A percentile compares a stretch with the other conserved stretches of the same genome.
These are phyloP conservation scores for Gastrodia elata DNA, from an alignment of 106 monocot species.

Conservation along the genomic window DNA sequence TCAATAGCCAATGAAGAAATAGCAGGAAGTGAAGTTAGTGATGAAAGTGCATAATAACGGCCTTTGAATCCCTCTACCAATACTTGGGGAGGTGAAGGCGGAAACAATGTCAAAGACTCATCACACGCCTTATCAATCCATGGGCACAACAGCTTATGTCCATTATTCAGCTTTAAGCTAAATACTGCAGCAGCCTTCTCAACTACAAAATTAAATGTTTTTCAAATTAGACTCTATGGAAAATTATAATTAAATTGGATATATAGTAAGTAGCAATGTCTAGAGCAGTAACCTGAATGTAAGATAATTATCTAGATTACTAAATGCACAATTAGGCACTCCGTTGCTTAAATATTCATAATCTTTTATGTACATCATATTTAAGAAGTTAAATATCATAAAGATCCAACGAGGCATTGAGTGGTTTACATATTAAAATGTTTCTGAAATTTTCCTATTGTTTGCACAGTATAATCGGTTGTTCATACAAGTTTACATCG, in stretches of 20 bases:
- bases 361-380: background rate
- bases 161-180: constrained; percentile 86
- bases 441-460: background rate
- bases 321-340: background rate
- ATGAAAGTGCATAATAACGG: constrained; percentile 29
- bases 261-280: background rate
- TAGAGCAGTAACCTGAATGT: background rate
- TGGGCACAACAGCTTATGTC: constrained; percentile 84
- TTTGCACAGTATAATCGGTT: background rate
- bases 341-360: background rate
- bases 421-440: background rate
- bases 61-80: constrained; percentile 60
- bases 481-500: background rate
- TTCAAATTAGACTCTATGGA: background rate
- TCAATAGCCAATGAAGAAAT: constrained; percentile 58
- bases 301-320: background rate
- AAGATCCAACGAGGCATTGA: background rate
- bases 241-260: background rate
- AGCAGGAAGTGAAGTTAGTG: constrained; percentile 58
- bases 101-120: constrained; percentile 64
- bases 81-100: constrained; percentile 52
- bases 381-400: background rate
- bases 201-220: constrained; percentile 38
- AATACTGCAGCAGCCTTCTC: constrained; percentile 95
- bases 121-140: constrained; percentile 97